These are phyloP conservation scores for Fraxinus albicans DNA, from an alignment of 305 asterid species.

Conservation along the genomic window DNA sequence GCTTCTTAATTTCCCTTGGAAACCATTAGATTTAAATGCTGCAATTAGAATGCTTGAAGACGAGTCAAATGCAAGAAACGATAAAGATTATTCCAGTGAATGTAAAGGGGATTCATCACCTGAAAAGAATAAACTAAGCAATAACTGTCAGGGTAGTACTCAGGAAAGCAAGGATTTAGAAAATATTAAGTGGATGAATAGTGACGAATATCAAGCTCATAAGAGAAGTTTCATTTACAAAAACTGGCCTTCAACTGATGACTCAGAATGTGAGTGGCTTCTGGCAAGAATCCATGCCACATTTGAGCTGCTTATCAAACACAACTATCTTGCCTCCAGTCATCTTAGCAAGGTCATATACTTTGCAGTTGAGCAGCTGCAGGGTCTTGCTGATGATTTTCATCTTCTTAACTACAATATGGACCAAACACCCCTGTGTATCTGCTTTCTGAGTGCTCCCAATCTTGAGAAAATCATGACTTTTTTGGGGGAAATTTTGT, in stretches of 20 bases:
- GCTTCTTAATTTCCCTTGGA: slow-evolving; percentile 81
- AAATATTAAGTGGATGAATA: slow-evolving; percentile 58
- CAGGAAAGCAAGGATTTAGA: slow-evolving; percentile 34
- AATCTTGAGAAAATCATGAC: slow-evolving; percentile 74
- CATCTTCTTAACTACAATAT: slow-evolving; percentile 59
- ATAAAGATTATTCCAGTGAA: slow-evolving; percentile 46
- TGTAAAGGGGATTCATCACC: slow-evolving; percentile 63
- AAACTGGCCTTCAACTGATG: slow-evolving; percentile 79
- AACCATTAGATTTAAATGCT: slow-evolving; percentile 67
- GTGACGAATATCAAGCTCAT: slow-evolving; percentile 56
- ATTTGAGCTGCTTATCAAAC: slow-evolving; percentile 60
- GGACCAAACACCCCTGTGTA: slow-evolving; percentile 70
- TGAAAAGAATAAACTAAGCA: slow-evolving; percentile 38
- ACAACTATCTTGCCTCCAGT: slow-evolving; percentile 75
- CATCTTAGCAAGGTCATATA: slow-evolving; percentile 81
- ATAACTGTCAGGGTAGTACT: slow-evolving; percentile 36
- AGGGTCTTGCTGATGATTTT: slow-evolving; percentile 59
- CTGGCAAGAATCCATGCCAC: slow-evolving; percentile 63
- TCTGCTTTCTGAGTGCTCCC: slow-evolving; percentile 72
- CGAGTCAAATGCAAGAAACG: slow-evolving; percentile 42
- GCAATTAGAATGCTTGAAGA: slow-evolving; percentile 49
- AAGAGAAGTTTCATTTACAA: slow-evolving; percentile 48
- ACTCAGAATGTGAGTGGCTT: slow-evolving; percentile 73
- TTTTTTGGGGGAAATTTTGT: slow-evolving; percentile 73
- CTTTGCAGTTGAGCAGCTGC: slow-evolving; percentile 81